Base-by-base conservation (phyloP, 2,329 filamentous ascomycete genomes). In the Neonectria magnoliae region DNA sequence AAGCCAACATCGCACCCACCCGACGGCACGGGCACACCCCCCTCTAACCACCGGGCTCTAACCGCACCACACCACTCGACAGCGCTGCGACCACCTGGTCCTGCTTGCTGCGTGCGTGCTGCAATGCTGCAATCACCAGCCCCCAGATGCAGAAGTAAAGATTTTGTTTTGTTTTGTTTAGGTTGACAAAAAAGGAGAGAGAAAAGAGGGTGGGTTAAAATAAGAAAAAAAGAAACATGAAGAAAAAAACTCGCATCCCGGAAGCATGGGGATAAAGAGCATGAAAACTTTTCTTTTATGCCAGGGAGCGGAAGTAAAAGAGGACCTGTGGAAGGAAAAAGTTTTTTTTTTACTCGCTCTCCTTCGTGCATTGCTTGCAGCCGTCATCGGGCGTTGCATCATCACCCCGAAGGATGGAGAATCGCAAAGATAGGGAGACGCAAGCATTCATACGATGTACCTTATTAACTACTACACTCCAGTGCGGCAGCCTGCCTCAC, bases 11-110 rank as follows among this genome's bases (percentile, higher is more conserved):
- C 47, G 57, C 61, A 62, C 54, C 36, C 36, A 38, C 29, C 29
- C 29, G 29, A 29, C 36, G n/a, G 36, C 14, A 38, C 36, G 36
- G 36, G 36, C 36, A 16, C 56, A 55, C 56, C 47, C 54, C 42
- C 59, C 57, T 66, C 70, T 69, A 67, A 66, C 63, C 66, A 72
- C 68, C 48, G n/a, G 48, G 48, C 29, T 65, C 55, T 61, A 69
- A 66, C 62, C 69, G 68, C 68, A 66, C 62, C 68, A 72, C 70
- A 72, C 70, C 68, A 72, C 70, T 68, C 62, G 55, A 41, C 54
- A 63, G 60, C 67, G 68, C 70, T 72, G 70, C 70, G 64, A 72
- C 68, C 70, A 58, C 64, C 66, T 72, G 66, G 70, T 65, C 59
- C 51, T 63, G 54, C 66, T 69, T 69, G 64, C 55, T 61, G 64